These are phyloP conservation scores for Salix purpurea DNA, from an alignment of 345 rosid genomes.

Conservation along the genomic window DNA sequence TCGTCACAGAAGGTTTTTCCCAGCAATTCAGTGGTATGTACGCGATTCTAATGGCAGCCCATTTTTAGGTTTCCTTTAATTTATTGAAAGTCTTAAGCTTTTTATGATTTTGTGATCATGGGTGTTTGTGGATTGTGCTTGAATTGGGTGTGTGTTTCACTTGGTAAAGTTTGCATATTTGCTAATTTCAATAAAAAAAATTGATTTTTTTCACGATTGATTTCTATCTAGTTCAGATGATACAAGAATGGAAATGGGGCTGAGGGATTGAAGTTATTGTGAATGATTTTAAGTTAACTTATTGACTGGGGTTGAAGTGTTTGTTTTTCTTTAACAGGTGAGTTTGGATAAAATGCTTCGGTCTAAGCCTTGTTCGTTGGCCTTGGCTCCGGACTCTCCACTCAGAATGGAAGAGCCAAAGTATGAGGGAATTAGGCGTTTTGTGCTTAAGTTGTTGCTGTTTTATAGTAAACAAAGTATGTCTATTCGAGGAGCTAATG, in stretches of 20 bases:
- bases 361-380: slow-evolving; percentile 85
- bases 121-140: neutral
- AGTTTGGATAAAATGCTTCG: slow-evolving; percentile 73
- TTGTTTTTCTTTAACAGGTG: slow-evolving; percentile 35
- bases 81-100: neutral
- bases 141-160: neutral
- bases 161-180: neutral
- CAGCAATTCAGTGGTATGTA: slow-evolving; percentile 38
- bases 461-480: slow-evolving; percentile 91
- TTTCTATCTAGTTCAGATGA: neutral
- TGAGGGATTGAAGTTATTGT: neutral
- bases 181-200: neutral
- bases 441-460: slow-evolving; percentile 59
- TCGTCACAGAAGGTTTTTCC: slow-evolving; percentile 27
- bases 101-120: no score
- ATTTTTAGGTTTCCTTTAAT: neutral
- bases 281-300: neutral
- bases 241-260: neutral
- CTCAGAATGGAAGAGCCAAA: slow-evolving; percentile 71
- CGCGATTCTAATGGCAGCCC: neutral
- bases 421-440: slow-evolving; percentile 52
- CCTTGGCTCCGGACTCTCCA: slow-evolving; percentile 66
- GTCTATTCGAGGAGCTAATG: slow-evolving; percentile 80
- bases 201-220: neutral
- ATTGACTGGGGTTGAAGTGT: neutral